A percentile compares a stretch with the other conserved stretches of the same genome.
These are phyloP conservation scores for Chloranthus sessilifolius DNA, from an alignment of 164 flowering plant species.

Conservation along the genomic window DNA sequence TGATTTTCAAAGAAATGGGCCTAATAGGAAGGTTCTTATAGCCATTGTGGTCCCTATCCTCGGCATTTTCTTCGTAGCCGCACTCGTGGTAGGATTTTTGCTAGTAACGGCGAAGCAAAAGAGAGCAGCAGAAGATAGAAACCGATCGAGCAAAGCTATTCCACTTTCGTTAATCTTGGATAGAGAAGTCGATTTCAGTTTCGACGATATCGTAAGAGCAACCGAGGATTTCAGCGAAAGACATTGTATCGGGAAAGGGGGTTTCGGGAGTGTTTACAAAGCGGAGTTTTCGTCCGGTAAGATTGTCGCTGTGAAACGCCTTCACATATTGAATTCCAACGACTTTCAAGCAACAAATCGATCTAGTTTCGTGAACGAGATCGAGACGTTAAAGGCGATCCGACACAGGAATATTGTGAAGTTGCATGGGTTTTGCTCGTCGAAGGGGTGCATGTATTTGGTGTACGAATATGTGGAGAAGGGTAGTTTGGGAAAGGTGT, in stretches of 20 bases:
- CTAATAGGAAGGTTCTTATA: slow-evolving; percentile 24
- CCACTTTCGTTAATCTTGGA: slow-evolving; percentile 38
- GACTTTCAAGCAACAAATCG: slow-evolving; percentile 1
- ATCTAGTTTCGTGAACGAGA: slow-evolving; percentile 50
- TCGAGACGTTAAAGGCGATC: slow-evolving; percentile 38
- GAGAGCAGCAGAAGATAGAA: slow-evolving; percentile 1
- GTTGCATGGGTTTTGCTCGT: slow-evolving; percentile 50
- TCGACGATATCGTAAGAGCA: slow-evolving; percentile 44
- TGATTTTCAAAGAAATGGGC: not conserved
- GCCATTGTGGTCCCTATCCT: slow-evolving; percentile 28
- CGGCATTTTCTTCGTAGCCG: slow-evolving; percentile 13
- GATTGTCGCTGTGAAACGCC: slow-evolving; percentile 48
- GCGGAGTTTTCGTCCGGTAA: slow-evolving; percentile 41
- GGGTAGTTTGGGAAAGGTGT: slow-evolving; percentile 44
- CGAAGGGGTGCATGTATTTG: slow-evolving; percentile 35
- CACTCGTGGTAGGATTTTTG: slow-evolving; percentile 3
- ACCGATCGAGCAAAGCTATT: not conserved
- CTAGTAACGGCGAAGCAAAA: slow-evolving; percentile 8
- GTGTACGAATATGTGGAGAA: slow-evolving; percentile 54
- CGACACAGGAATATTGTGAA: slow-evolving; percentile 64
- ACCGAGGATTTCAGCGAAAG: slow-evolving; percentile 43
- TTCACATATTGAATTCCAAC: slow-evolving; percentile 27
- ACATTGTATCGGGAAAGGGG: slow-evolving; percentile 56
- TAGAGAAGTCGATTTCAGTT: slow-evolving; percentile 45
- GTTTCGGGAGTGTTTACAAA: slow-evolving; percentile 55